Conservation (phyloP, 2,329 filamentous ascomycete genomes). For the Ceratocystis ficicola region DNA sequence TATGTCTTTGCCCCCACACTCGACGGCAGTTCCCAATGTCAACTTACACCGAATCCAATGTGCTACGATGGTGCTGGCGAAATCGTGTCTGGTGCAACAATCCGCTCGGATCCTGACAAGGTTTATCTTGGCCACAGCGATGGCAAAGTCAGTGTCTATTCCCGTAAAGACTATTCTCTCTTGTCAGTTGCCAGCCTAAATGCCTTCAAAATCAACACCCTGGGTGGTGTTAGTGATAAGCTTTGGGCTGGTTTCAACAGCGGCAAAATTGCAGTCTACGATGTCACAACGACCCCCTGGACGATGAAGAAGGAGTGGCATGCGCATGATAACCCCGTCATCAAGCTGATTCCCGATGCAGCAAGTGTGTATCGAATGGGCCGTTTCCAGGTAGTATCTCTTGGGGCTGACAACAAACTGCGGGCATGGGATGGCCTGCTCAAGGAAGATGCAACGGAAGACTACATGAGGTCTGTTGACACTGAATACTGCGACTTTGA, state of each 20-base stretch:
- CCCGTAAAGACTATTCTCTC: constrained; percentile 61
- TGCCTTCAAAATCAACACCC: constrained; percentile 84
- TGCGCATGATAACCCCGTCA: constrained; percentile 72
- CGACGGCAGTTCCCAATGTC: constrained; percentile 57
- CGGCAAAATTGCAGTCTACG: constrained; percentile 86
- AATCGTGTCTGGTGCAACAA: constrained; percentile 68
- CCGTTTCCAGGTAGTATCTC: constrained; percentile 68
- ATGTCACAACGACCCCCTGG: constrained; percentile 74
- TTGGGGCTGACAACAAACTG: constrained; percentile 77
- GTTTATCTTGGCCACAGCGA: constrained; percentile 88
- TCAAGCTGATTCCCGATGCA: constrained; percentile 63
- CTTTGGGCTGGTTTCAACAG: constrained; percentile 94
- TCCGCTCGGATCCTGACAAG: constrained; percentile 61
- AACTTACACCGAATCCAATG: constrained; percentile 60
- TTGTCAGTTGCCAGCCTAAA: constrained; percentile 75
- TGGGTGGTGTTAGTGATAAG: constrained; percentile 67
- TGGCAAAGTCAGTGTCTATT: constrained; percentile 91
- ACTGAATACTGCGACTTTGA: constrained; percentile 75
- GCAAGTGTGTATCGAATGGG: constrained; percentile 79
- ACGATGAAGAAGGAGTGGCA: constrained; percentile 87
- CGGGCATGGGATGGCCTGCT: constrained; percentile 85
- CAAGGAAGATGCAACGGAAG: constrained; percentile 88
- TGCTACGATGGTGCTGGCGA: constrained; percentile 65
- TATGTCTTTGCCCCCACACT: constrained; percentile 66
- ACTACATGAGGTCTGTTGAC: constrained; percentile 74